These are phyloP conservation scores for Glycine tomentella DNA, from an alignment of 306 rosid genomes.

Conservation along the genomic window DNA sequence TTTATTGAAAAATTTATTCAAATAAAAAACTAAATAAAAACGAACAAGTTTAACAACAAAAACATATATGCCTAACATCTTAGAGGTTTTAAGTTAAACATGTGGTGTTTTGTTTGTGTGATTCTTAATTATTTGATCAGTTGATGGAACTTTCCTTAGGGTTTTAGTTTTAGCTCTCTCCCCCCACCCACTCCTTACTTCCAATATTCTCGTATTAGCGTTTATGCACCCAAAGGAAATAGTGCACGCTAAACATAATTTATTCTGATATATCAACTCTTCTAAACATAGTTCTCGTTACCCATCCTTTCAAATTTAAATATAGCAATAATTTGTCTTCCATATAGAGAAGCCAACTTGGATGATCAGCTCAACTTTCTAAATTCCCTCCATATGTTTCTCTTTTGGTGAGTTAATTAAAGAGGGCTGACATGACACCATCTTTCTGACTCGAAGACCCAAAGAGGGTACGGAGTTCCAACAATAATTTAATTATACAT, in stretches of 20 bases:
- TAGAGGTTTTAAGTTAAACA: neutral
- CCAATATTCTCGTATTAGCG: neutral
- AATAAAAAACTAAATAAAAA: too few relatives aligned
- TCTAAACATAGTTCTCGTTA: neutral
- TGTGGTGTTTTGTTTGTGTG: neutral
- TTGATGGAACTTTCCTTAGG: neutral
- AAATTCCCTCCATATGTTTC: conserved; percentile 7
- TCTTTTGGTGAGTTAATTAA: conserved; percentile 16
- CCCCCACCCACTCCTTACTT: neutral
- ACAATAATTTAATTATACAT: neutral
- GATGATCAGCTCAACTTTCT: conserved; percentile 19
- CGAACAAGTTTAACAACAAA: too few relatives aligned
- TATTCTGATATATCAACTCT: neutral
- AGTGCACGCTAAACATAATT: neutral
- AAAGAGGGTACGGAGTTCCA: conserved; percentile 6
- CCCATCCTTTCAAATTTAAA: neutral
- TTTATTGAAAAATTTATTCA: too few relatives aligned
- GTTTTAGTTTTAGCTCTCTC: neutral
- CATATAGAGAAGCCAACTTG: conserved; percentile 11
- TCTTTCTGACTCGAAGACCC: neutral
- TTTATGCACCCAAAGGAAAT: neutral
- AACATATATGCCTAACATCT: neutral
- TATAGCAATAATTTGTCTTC: conserved; percentile 2
- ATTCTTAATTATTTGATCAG: neutral
- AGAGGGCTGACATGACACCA: conserved; percentile 3